phyloP scores from a whole-genome alignment of 805 yeast genomes.

The Saccharomycopsis selenospora region DNA sequence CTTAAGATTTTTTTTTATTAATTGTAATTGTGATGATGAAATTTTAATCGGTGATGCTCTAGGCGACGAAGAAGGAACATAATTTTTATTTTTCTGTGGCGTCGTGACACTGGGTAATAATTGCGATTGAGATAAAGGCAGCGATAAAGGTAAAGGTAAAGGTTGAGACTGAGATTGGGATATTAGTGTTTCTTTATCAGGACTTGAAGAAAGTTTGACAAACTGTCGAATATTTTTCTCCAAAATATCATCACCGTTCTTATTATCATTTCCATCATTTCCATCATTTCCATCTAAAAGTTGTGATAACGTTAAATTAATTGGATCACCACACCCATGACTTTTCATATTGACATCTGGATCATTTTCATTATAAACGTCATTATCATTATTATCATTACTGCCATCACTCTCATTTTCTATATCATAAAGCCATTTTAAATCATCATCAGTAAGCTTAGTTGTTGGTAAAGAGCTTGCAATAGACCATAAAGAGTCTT shows the following conservation, averaged over 20 bases:
- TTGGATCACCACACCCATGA: background rate
- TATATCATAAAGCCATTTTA: constrained; percentile 19
- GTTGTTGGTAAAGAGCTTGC: constrained; percentile 18
- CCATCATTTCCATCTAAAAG: background rate
- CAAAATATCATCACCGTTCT: too few species aligned
- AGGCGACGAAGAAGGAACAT: constrained; percentile 20
- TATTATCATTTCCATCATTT: background rate
- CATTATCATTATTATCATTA: background rate
- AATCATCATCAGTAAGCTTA: constrained; percentile 13
- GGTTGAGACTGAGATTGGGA: background rate
- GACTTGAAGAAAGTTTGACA: background rate
- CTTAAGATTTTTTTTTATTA: constrained; percentile 8
- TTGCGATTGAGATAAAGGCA: background rate
- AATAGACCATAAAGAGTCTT: constrained; percentile 14
- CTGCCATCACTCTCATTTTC: constrained; percentile 1
- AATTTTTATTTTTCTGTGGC: background rate
- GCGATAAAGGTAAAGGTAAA: background rate
- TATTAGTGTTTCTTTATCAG: background rate
- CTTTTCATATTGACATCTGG: background rate
- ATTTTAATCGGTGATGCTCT: constrained; percentile 16
- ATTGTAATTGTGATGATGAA: constrained; percentile 3
- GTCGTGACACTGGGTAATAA: background rate
- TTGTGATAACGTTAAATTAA: background rate
- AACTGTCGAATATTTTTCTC: background rate
- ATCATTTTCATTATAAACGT: background rate